These are phyloP conservation scores for Dryadomyces sulphureus DNA, from an alignment of 2,329 filamentous ascomycete genomes.

Conservation along the genomic window DNA sequence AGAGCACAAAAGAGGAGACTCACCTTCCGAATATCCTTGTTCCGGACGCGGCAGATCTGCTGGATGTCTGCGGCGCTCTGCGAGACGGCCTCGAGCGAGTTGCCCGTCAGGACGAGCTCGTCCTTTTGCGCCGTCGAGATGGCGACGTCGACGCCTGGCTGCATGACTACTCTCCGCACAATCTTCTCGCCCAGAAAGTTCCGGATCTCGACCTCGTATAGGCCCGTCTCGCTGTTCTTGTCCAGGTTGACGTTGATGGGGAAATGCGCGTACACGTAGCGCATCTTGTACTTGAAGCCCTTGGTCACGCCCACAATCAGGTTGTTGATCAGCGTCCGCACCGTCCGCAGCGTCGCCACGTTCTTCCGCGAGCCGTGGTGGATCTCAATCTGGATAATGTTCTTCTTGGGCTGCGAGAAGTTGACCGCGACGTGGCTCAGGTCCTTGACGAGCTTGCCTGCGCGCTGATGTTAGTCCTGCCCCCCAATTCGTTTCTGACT, in stretches of 20 bases:
- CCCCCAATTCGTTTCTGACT: not conserved
- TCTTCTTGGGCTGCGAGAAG: constrained; percentile 78
- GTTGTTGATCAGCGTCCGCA: constrained; percentile 98
- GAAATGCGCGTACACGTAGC: constrained; percentile 99
- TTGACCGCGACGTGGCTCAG: constrained; percentile 92
- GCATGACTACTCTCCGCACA: constrained; percentile 82
- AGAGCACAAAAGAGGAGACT: not conserved
- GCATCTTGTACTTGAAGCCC: constrained; percentile 99
- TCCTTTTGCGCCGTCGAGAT: constrained; percentile 91
- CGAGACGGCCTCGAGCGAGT: constrained; percentile 94
- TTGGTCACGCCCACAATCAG: constrained; percentile 96
- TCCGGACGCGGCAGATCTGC: constrained; percentile 97
- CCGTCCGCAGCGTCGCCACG: constrained; percentile 93
- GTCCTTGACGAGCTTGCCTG: constrained; percentile 92
- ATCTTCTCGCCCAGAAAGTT: constrained; percentile 99
- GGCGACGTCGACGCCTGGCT: constrained; percentile 78
- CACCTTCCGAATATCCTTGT: constrained; percentile 99
- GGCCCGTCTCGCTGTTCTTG: constrained; percentile 82
- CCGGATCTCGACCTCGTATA: constrained; percentile 91
- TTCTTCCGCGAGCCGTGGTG: constrained; percentile 98
- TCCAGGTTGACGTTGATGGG: constrained; percentile 99
- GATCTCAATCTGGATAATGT: constrained; percentile 89
- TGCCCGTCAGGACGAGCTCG: constrained; percentile 83
- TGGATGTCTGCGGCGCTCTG: constrained; percentile 98
- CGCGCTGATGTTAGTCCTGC: constrained; percentile 7